Evolutionary conservation across 2,329 filamentous ascomycete genomes (phyloP), one percentile per base, ranked within the genome.

Genomic region (Venturia effusa): DNA sequence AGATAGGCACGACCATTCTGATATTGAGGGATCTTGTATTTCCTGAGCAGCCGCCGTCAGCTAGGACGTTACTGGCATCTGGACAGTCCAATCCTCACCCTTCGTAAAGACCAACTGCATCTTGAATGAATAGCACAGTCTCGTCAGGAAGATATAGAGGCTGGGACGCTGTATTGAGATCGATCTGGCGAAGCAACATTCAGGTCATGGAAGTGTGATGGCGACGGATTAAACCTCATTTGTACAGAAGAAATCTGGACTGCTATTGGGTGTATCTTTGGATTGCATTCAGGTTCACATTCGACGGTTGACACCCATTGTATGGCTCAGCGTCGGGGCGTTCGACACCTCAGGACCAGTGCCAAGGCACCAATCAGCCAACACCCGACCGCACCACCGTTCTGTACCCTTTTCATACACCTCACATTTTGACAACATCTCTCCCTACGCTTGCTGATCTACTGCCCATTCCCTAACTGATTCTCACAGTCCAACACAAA

Each of bases 1-100:
- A 99, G 76, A 74, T 99, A 99, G 64, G 94, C 91, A 78, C 97
- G 92, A 61, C 94, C 94, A 78, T 96, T 91, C 74, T 99, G 94
- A 68, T 95, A 91, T 72, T 92, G 87, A 41, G 90, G 88, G 63
- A 99, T 88, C 79, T 99, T 99, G 80, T 88, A 94, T 79, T 97
- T 97, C 69, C 92, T 96, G 70, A 43, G 65, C 62, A 43, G 65
- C 62, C 32, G 34, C 61, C 0, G 60, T 30, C 41, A 34, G 19
- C 51, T 34, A 51, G 22, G 30, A 51, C 57, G 17, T 13, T 24
- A 55, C 39, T 19, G 39, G 59, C n/a, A n/a, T 19, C 15, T 27
- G 22, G 34, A 65, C 64, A 66, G 62, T 66, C 61, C 43, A 67
- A 55, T 32, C 79, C 86, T 78, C 82, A 96, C 92, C 94, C 94